A percentile compares a stretch with the other conserved stretches of the same genome.
These are phyloP conservation scores for Sugiyamaella japonica DNA, from an alignment of 1,139 yeast genomes.

Conservation along the genomic window DNA sequence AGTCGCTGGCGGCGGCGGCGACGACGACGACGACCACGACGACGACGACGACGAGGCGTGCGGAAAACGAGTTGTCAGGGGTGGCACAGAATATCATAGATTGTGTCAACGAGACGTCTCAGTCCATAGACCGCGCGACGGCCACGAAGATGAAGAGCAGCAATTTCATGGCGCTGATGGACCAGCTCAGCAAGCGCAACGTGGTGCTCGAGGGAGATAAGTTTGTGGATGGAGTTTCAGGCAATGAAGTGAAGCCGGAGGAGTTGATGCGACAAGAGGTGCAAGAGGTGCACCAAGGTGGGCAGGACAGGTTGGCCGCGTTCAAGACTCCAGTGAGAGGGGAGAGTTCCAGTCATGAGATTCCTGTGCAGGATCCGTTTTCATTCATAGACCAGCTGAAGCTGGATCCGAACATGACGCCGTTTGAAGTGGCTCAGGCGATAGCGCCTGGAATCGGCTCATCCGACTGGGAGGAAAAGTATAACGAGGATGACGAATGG, in stretches of 20 bases:
- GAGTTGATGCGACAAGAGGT: slow-evolving; percentile 7
- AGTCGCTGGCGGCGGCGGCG: slow-evolving; percentile 13
- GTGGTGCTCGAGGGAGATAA: slow-evolving; percentile 38
- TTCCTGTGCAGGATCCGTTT: slow-evolving; percentile 34
- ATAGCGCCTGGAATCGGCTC: slow-evolving; percentile 1
- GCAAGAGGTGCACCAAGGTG: too few species aligned
- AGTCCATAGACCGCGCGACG: slow-evolving; percentile 18
- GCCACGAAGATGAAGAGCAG: slow-evolving; percentile 41
- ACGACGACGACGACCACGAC: too few species aligned
- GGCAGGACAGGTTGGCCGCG: too few species aligned
- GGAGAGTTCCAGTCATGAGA: slow-evolving; percentile 8
- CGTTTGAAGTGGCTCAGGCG: slow-evolving; percentile 19
- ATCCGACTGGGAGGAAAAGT: slow-evolving; percentile 20
- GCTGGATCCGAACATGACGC: slow-evolving; percentile 9
- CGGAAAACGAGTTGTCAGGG: slow-evolving; percentile 30
- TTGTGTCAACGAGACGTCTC: slow-evolving; percentile 18
- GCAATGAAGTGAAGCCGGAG: slow-evolving; percentile 23
- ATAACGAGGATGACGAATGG: slow-evolving; percentile 11
- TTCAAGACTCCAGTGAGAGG: too few species aligned
- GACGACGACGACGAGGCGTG: slow-evolving; percentile 4
- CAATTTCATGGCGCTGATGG: slow-evolving; percentile 45
- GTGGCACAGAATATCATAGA: slow-evolving; percentile 38
- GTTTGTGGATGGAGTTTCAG: slow-evolving; percentile 34
- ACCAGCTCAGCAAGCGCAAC: slow-evolving; percentile 38
- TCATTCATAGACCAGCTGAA: slow-evolving; percentile 29